Evolutionary conservation across 2,329 filamentous ascomycete genomes (phyloP).

Genomic region (Trichoderma hamatum): DNA sequence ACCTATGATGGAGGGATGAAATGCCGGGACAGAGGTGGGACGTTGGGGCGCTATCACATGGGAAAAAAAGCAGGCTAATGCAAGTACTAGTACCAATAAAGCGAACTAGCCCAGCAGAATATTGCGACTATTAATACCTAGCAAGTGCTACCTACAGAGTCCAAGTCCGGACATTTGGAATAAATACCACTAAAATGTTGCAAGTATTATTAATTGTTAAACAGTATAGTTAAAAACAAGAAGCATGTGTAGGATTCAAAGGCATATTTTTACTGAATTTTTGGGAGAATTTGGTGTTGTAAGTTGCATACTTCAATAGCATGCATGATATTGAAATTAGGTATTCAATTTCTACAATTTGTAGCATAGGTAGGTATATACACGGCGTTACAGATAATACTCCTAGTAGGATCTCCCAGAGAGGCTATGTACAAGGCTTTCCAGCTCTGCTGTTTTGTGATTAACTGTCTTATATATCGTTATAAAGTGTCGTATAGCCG

Average conservation of each 20-base stretch:
- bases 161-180: not conserved
- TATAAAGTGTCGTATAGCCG: conserved; percentile 21
- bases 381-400: not conserved
- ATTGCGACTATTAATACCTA: not conserved
- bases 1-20: conserved; percentile 1
- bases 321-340: not conserved
- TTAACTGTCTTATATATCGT: conserved; percentile 9
- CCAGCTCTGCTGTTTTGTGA: conserved; percentile 11
- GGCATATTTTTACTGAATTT: not conserved
- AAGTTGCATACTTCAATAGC: not conserved
- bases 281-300: not conserved
- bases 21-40: not conserved
- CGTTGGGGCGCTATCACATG: conserved; percentile 13
- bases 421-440: conserved; percentile 16
- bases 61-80: not conserved
- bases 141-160: not conserved
- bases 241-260: not conserved
- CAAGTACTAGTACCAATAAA: conserved; percentile 10
- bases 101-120: not conserved
- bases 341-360: not conserved
- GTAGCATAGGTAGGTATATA: not conserved
- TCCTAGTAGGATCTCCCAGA: not conserved
- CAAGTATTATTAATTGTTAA: not conserved
- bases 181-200: not conserved
- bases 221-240: not conserved